Base-by-base conservation (phyloP, 2,329 filamentous ascomycete species). In the Nemania serpens region DNA sequence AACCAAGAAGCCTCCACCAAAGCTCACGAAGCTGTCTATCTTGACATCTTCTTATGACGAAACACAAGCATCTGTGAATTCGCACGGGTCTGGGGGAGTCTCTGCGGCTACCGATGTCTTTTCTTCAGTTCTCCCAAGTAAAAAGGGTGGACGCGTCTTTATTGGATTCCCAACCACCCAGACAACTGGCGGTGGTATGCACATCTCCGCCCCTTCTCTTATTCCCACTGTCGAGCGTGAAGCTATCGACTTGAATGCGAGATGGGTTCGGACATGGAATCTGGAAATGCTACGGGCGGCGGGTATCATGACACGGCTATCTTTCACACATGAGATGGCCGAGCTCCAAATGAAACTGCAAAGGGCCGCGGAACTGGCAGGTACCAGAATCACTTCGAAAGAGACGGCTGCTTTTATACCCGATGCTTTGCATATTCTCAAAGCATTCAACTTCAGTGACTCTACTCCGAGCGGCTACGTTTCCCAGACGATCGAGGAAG, bases 121-220 rank as follows among this genome's bases (percentile, higher is more conserved):
- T 74, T 86, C 90, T 1, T 95, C 93, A 1, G 93, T 99, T 1
- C 78, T 98, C 5, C 95, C 95, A 2, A 92, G 86, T 59, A 96
- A 93, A 74, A 91, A 91, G 68, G 86, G 86, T 9, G 95, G 95
- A 6, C 88, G 91, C 55, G 91, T 99, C 56, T 99, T 98, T 71
- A 99, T 99, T 71, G 95, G 95, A 0, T 99, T 99, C 72, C 94
- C 95, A 2, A 99, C 95, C 1, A 93, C 94, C 68, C 95, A 99
- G 78, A 99, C 95, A 0, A 99, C 96, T 0, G 95, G 94, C 56
- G 88, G 94, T 29, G 91, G 94, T 15, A 90, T 96, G 73, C 95
- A 99, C 75, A 90, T 99, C 33, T 98, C 94, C 12, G 95, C 95
- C 0, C 95, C 93, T 1, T 97, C 94, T 0, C 88, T 99, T 13